Percentiles rank a stretch among this genome's conserved stretches.
phyloP scores from a whole-genome alignment of 179 eudicot genomes.

The Beta lomatogona region DNA sequence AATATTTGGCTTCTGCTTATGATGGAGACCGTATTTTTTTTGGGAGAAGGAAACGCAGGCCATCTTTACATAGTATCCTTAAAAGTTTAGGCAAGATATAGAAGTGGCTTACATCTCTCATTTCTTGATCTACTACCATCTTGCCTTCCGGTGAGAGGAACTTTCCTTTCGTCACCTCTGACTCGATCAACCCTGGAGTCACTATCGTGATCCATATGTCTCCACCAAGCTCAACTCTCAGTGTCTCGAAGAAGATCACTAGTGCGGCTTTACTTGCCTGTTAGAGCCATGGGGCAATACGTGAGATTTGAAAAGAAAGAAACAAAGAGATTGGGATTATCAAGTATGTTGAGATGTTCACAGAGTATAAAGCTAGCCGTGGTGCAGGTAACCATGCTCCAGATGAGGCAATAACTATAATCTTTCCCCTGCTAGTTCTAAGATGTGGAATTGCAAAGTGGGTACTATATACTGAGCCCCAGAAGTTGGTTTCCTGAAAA shows the following conservation, averaged over 20 bases:
- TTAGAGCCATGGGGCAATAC: neutral
- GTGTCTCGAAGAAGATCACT: conserved; percentile 48
- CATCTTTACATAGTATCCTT: neutral
- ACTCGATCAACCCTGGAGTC: conserved; percentile 54
- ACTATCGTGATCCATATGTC: conserved; percentile 51
- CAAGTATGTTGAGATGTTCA: neutral
- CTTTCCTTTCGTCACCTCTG: conserved; percentile 64
- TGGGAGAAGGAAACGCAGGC: neutral
- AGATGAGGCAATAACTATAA: conserved; percentile 37
- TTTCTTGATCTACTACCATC: conserved; percentile 46
- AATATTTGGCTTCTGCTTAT: neutral
- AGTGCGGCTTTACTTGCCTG: conserved; percentile 75
- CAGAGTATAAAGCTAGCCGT: conserved; percentile 35
- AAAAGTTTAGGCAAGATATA: neutral
- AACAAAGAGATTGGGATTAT: neutral
- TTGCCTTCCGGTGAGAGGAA: conserved; percentile 46
- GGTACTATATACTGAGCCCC: conserved; percentile 37
- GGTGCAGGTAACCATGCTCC: conserved; percentile 38
- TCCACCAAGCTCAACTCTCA: conserved; percentile 51
- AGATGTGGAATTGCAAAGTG: conserved; percentile 38
- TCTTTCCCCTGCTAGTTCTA: conserved; percentile 36
- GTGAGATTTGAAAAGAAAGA: neutral
- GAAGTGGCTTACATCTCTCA: conserved; percentile 51
- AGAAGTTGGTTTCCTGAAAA: conserved; percentile 41
- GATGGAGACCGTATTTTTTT: neutral